Percentiles rank a stretch among this genome's conserved stretches.
phyloP scores from a whole-genome alignment of 345 rosid species.

The Eucalyptus paniculata region DNA sequence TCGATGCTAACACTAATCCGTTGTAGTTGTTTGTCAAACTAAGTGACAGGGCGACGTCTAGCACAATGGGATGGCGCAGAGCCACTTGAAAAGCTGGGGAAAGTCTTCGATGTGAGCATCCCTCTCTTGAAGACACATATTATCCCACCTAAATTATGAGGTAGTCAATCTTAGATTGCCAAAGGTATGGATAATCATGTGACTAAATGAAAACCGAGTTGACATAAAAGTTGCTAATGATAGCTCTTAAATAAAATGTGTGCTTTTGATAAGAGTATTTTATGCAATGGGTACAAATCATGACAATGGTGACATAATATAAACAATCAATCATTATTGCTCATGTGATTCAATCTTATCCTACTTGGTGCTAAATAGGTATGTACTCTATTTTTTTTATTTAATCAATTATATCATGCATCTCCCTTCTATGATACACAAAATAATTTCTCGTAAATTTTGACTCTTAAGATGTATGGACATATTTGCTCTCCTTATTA shows the following conservation, averaged over 20 bases:
- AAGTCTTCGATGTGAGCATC: no score
- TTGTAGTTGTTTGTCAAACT: no score
- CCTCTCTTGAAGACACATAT: no score
- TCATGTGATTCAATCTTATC: neutral
- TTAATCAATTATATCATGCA: neutral
- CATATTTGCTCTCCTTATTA: neutral
- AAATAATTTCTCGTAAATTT: neutral
- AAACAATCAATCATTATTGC: neutral
- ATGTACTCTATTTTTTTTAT: neutral
- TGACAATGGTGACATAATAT: accelerated
- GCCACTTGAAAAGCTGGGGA: no score
- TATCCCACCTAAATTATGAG: no score
- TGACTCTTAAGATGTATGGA: neutral
- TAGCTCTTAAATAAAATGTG: neutral
- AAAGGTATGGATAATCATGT: no score
- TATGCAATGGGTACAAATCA: neutral
- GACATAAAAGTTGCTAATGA: neutral
- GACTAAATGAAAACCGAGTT: neutral
- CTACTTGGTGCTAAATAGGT: accelerated
- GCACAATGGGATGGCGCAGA: no score
- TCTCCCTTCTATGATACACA: neutral
- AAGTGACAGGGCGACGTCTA: no score
- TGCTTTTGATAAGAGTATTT: neutral
- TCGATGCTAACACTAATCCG: accelerated
- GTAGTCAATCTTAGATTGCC: no score